Evolutionary conservation across 1,284 basidiomycete species (phyloP).

Genomic region (Coniferiporia weirii): DNA sequence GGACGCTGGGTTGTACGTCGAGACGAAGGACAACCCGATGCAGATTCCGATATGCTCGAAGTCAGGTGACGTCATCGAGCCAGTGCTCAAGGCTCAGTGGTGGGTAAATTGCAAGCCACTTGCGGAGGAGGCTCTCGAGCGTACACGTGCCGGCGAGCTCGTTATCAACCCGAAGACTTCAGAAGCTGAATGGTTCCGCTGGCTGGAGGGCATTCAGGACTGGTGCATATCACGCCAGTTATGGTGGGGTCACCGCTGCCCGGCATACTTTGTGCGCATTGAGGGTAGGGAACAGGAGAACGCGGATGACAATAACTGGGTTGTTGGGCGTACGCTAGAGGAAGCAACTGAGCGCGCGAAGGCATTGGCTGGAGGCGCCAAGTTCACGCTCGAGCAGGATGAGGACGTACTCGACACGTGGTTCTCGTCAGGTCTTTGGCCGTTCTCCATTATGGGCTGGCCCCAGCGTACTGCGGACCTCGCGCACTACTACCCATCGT

Average conservation of each 20-base stretch:
- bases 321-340: constrained; percentile 79
- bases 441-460: constrained; percentile 98
- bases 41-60: constrained; percentile 90
- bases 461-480: constrained; percentile 82
- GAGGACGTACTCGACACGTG: constrained; percentile 98
- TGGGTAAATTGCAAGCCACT: constrained; percentile 95
- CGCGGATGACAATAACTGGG: constrained; percentile 80
- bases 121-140: constrained; percentile 88
- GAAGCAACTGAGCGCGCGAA: constrained; percentile 80
- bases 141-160: constrained; percentile 83
- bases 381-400: constrained; percentile 87
- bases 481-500: constrained; percentile 82
- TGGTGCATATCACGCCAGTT: constrained; percentile 99
- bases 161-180: constrained; percentile 80
- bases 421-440: constrained; percentile 99
- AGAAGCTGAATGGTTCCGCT: constrained; percentile 94
- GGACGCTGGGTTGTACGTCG: constrained; percentile 83
- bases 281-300: constrained; percentile 76
- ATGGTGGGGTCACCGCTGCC: constrained; percentile 99
- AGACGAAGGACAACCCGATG: constrained; percentile 96
- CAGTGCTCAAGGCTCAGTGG: constrained; percentile 97
- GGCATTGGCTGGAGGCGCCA: constrained; percentile 63
- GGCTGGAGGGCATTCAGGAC: constrained; percentile 95
- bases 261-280: constrained; percentile 90
- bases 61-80: constrained; percentile 96